Base-by-base conservation (phyloP, 257 asterid species). In the Solanum chmielewskii region DNA sequence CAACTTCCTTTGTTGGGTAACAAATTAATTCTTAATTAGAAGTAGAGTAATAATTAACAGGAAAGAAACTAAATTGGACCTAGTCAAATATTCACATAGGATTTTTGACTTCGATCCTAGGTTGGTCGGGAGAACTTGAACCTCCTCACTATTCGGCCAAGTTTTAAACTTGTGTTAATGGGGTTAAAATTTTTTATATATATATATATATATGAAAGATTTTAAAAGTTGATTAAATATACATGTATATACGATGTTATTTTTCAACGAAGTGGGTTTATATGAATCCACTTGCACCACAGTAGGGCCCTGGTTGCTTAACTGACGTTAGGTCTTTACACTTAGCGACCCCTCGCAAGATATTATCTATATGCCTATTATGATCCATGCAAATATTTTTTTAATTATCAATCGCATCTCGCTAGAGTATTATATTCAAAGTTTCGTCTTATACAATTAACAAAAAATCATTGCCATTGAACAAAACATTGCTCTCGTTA, bases 121-220 rank as follows among this genome's bases (percentile, higher is more conserved):
- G 5, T 33, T 33, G 35, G 1, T 0, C 0, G 0, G 5, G 5
- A 33, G 35, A 33, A 33, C 35, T 33, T 33, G 5, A 33, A 3
- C 4, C 33, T 0, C 5, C 35, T 33, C 35, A 3, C 35, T 4
- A 33, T 33, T 3, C 1, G 5, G 0, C 0, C 35, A 33, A 33
- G 35, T 1, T 33, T 33, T 33, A 33, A 33, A 3, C 1, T 33
- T 33, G 4, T 33, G 1, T 33, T 33, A 3, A 1, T 33, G 5
- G 5, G 5, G 35, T 33, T 1, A 33, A 33, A 31, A 31, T 31
- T 29, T 2, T 29, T 2, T 31, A 31, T 31, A 31, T 31, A 29
- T 31, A 3, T 3, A 33, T 33, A 33, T 33, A 33, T 33, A 33
- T 33, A 33, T 33, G 4, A 3, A 33, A 33, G 0, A 33, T 33